Percentiles rank a stretch among this genome's conserved stretches.
Evolutionary conservation across 1,284 basidiomycete species (phyloP).

Genomic region (Trametes hirsuta): DNA sequence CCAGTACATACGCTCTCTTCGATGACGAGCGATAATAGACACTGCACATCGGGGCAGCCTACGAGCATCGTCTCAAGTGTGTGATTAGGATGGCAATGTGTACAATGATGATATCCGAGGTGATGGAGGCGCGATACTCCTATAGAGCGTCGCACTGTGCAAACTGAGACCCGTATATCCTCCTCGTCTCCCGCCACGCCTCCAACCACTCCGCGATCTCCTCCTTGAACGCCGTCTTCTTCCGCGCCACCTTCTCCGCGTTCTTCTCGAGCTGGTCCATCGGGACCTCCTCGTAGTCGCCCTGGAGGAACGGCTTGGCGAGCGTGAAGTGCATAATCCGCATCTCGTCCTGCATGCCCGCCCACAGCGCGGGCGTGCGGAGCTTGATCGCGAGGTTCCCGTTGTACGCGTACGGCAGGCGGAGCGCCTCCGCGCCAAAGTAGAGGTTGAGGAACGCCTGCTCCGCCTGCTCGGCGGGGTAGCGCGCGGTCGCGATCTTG

Average conservation of each 20-base stretch:
- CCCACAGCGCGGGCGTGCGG: slow-evolving; percentile 41
- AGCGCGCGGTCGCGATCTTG: slow-evolving; percentile 39
- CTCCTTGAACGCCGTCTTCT: slow-evolving; percentile 28
- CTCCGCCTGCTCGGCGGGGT: slow-evolving; percentile 42
- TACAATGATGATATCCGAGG: background rate
- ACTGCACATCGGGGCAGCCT: no score
- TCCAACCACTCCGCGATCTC: slow-evolving; percentile 40
- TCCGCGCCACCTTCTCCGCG: slow-evolving; percentile 24
- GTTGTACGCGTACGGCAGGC: slow-evolving; percentile 50
- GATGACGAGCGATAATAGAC: background rate
- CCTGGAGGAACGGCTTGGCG: slow-evolving; percentile 44
- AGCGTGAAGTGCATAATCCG: slow-evolving; percentile 47
- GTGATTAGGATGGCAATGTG: no score
- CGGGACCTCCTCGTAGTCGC: slow-evolving; percentile 30
- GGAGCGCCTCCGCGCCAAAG: slow-evolving; percentile 40
- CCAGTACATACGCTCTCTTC: background rate
- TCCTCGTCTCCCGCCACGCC: slow-evolving; percentile 35
- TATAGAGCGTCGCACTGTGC: slow-evolving; percentile 15
- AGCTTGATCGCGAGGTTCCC: slow-evolving; percentile 48
- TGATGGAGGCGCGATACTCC: background rate
- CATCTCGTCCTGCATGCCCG: slow-evolving; percentile 37
- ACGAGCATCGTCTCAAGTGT: no score
- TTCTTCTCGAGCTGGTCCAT: slow-evolving; percentile 28
- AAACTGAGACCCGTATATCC: slow-evolving; percentile 23
- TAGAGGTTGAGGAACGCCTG: slow-evolving; percentile 50